Base-by-base conservation (phyloP, 495 filamentous ascomycete genomes). In the Podospora didyma region DNA sequence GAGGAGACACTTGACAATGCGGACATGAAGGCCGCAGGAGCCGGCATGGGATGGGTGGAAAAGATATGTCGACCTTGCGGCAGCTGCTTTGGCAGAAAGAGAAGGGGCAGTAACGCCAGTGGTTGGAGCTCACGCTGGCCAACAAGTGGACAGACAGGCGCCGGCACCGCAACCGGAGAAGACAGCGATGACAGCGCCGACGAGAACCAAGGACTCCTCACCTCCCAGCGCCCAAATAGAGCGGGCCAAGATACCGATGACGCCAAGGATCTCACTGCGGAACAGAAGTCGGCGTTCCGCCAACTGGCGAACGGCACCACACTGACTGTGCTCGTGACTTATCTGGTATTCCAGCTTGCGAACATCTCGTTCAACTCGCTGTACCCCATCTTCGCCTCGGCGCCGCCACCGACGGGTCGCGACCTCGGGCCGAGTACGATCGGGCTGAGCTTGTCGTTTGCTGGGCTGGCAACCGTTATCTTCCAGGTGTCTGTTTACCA, bases 281-380 rank as follows among this genome's bases (percentile, higher is more conserved):
- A 62, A 2, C 53, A 82, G 23, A 64, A 75, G 10, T 66, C 70
- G 9, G 70, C 74, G 3, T 80, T 79, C 56, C 67, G 66, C 5
- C 68, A 80, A 39, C 73, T 93, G 3, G 80, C 89, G 37, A 94
- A 86, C 57, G 83, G 88, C 7, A 88, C 93, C 49, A 96, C 92
- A 0, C 64, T 95, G 26, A 73, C 94, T 11, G 78, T 98, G 0
- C 81, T 97, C 10, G 64, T 81, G 26, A 93, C 91, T 2, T 96
- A 92, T 62, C 75, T 92, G 26, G 86, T 96, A 35, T 96, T 97
- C 66, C 89, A 95, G 51, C 78, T 97, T 23, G 83, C 86, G 51
- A 96, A 96, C 68, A 86, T 95, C 57, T 86, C 89, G 11, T 96
- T 90, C 78, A 94, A 91, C 65, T 89, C 89, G 20, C 76, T 97